Percentiles rank a stretch among this genome's conserved stretches.
Conservation (phyloP, 306 rosid genomes). For the Albizia julibrissin region DNA sequence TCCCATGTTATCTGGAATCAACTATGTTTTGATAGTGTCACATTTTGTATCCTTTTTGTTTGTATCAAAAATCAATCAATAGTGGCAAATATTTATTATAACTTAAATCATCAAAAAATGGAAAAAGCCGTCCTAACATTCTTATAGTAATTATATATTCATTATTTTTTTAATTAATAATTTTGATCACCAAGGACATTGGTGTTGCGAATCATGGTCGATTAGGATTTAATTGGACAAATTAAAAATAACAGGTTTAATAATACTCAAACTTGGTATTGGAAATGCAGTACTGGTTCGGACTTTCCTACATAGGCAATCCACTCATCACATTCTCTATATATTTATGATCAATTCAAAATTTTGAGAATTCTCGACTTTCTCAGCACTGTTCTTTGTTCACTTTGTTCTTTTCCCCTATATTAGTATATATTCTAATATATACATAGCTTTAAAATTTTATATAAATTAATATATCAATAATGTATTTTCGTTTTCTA, state of each 20-base stretch:
- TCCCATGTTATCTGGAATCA: neutral
- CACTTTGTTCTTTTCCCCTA: neutral
- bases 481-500: too few relatives aligned
- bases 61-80: neutral
- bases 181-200: neutral
- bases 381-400: too few relatives aligned
- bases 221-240: neutral
- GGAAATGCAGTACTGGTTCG: conserved; percentile 14
- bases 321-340: neutral
- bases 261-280: neutral
- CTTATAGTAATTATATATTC: too few relatives aligned
- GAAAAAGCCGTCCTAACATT: too few relatives aligned
- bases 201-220: neutral
- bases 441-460: too few relatives aligned
- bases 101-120: too few relatives aligned
- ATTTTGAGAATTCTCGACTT: neutral
- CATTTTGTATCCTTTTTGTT: neutral
- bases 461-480: too few relatives aligned
- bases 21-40: neutral
- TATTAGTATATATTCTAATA: neutral
- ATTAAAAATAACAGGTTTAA: neutral
- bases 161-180: too few relatives aligned
- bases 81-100: too few relatives aligned
- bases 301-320: neutral
- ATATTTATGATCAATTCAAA: neutral